Conservation (phyloP, 2,329 filamentous ascomycete species). For the Moelleriella libera region DNA sequence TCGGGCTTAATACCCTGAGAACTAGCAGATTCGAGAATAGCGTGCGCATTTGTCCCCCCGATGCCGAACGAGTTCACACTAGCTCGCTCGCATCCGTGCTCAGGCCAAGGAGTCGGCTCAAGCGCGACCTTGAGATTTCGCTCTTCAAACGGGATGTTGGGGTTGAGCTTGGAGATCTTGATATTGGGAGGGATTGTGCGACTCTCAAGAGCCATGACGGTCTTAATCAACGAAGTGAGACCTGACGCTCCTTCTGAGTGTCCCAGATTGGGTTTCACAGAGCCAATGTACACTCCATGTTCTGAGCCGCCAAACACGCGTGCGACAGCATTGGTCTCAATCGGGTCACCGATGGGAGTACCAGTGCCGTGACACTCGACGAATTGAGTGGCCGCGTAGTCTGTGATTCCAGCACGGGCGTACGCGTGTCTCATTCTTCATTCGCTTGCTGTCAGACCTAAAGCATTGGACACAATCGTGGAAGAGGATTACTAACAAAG, state of each 20-base stretch:
- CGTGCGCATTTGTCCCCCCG: slow-evolving; percentile 27
- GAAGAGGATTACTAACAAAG: neutral
- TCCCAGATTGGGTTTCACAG: slow-evolving; percentile 23
- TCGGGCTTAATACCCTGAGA: too few species aligned
- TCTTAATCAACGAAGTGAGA: slow-evolving; percentile 13
- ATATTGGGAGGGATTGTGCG: slow-evolving; percentile 16
- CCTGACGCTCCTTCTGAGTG: slow-evolving; percentile 14
- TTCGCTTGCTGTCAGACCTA: too few species aligned
- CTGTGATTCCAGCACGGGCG: too few species aligned
- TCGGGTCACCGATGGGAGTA: slow-evolving; percentile 30
- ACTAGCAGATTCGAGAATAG: neutral
- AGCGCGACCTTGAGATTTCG: slow-evolving; percentile 11
- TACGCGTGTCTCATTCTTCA: too few species aligned
- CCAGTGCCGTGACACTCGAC: slow-evolving; percentile 32
- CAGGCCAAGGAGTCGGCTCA: slow-evolving; percentile 5
- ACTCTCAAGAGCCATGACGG: slow-evolving; percentile 15
- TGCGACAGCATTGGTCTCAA: slow-evolving; percentile 27
- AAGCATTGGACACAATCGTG: too few species aligned
- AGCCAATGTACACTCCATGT: slow-evolving; percentile 26
- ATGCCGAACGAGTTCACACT: slow-evolving; percentile 22
- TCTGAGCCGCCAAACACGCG: slow-evolving; percentile 14
- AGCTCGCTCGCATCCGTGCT: slow-evolving; percentile 1
- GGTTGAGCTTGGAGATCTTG: slow-evolving; percentile 15
- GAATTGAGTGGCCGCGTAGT: neutral
- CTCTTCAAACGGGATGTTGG: slow-evolving; percentile 11